phyloP scores from a whole-genome alignment of 108 stramenopile species.

The Fragilaria radians region DNA sequence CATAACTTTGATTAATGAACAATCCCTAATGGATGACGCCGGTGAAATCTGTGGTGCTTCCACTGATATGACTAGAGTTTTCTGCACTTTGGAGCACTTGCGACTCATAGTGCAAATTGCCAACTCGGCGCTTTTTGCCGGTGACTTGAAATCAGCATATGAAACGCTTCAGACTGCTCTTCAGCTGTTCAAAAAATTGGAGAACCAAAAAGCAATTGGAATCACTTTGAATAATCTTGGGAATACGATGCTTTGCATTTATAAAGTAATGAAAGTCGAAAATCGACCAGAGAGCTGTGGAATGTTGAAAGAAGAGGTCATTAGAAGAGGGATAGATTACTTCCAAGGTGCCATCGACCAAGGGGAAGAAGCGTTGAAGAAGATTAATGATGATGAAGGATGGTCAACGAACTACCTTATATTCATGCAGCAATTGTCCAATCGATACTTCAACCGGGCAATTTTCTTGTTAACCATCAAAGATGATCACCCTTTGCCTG shows the following conservation, averaged over 20 bases:
- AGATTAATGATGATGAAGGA: conserved; percentile 36
- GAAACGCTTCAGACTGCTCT: conserved; percentile 25
- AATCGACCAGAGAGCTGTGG: conserved; percentile 11
- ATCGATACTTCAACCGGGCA: conserved; percentile 40
- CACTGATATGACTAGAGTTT: conserved; percentile 28
- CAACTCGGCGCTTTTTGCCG: conserved; percentile 38
- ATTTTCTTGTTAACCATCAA: conserved; percentile 30
- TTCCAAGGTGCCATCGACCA: conserved; percentile 32
- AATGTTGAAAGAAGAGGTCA: conserved; percentile 14
- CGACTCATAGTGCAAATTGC: conserved; percentile 29
- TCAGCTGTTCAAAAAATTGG: conserved; percentile 25
- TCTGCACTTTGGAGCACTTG: conserved; percentile 29
- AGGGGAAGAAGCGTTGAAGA: conserved; percentile 42
- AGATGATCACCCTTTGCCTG: conserved; percentile 20
- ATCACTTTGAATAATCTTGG: conserved; percentile 44
- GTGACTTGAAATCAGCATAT: conserved; percentile 34
- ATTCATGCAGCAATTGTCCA: conserved; percentile 37
- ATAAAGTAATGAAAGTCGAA: conserved; percentile 19
- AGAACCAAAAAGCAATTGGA: conserved; percentile 48
- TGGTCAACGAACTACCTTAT: conserved; percentile 36
- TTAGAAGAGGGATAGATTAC: conserved; percentile 22
- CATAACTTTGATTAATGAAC: conserved; percentile 1
- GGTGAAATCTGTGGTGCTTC: conserved; percentile 1
- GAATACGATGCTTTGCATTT: conserved; percentile 37
- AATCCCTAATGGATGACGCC: background rate